These are phyloP conservation scores for Stygiomarasmius scandens DNA, from an alignment of 1,284 basidiomycete genomes.

Conservation along the genomic window DNA sequence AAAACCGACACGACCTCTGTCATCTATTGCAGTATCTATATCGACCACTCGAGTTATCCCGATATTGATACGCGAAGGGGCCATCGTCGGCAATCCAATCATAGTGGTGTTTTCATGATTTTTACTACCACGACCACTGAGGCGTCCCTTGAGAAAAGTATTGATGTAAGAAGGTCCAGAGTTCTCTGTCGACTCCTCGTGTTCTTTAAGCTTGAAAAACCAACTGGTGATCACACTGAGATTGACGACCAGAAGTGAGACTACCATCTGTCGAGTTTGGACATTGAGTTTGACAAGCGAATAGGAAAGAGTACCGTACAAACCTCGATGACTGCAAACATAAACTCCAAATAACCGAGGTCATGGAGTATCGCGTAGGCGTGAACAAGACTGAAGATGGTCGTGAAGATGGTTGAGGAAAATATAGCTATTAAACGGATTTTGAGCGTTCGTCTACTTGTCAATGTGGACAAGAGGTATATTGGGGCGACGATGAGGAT, in stretches of 20 bases:
- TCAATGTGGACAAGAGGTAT: too few relatives aligned
- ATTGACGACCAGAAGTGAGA: constrained; percentile 4
- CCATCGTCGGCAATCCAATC: too few relatives aligned
- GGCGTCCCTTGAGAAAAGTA: constrained; percentile 3
- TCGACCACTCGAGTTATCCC: too few relatives aligned
- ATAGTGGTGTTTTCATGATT: too few relatives aligned
- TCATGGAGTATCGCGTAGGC: not conserved
- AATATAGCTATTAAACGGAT: constrained; percentile 1
- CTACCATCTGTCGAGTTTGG: not conserved
- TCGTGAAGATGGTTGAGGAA: constrained; percentile 2
- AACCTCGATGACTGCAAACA: constrained; percentile 1
- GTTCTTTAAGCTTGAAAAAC: not conserved
- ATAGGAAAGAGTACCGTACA: not conserved
- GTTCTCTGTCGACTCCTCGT: not conserved
- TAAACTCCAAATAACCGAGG: constrained; percentile 1
- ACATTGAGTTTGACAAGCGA: not conserved
- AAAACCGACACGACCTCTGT: too few relatives aligned
- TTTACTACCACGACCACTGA: not conserved
- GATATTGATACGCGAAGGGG: too few relatives aligned
- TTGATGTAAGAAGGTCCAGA: not conserved
- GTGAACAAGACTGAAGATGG: constrained; percentile 4
- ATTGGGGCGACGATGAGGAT: too few relatives aligned
- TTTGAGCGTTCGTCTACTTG: not conserved
- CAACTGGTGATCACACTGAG: not conserved
- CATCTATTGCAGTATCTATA: too few relatives aligned